A percentile compares a stretch with the other conserved stretches of the same genome.
phyloP scores from a whole-genome alignment of 176 grass and related monocot genomes.

The Oryza officinalis region DNA sequence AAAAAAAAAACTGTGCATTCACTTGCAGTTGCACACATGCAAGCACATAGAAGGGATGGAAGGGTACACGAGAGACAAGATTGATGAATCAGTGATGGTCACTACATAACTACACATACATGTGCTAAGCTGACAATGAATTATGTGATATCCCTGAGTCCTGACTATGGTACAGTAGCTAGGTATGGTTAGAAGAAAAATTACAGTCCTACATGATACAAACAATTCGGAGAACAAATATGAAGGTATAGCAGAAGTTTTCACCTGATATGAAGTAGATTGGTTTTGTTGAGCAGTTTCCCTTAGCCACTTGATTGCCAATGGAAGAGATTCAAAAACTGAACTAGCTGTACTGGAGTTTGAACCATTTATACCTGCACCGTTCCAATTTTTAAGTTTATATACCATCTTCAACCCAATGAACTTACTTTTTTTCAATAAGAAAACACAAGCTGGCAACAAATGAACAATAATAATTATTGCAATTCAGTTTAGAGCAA shows the following conservation, averaged over 20 bases:
- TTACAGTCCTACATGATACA: constrained; percentile 17
- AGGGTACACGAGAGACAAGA: constrained; percentile 25
- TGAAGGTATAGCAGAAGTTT: constrained; percentile 21
- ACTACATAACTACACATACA: constrained; percentile 6
- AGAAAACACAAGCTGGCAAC: constrained; percentile 27
- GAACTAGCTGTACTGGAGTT: constrained; percentile 43
- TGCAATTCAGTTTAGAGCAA: constrained; percentile 33
- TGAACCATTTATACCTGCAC: constrained; percentile 52
- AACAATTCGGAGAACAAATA: constrained; percentile 30
- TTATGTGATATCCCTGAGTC: not conserved
- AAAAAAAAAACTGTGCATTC: not conserved
- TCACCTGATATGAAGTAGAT: constrained; percentile 70
- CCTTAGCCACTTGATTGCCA: constrained; percentile 82
- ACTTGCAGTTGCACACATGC: not conserved
- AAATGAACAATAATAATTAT: not conserved
- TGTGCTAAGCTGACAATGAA: constrained; percentile 4
- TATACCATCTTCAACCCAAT: constrained; percentile 39
- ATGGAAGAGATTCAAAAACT: constrained; percentile 78
- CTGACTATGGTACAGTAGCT: constrained; percentile 10
- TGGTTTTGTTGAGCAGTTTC: constrained; percentile 61
- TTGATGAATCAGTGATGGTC: not conserved
- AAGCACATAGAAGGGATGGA: not conserved
- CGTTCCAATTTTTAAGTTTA: constrained; percentile 15
- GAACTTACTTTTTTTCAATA: constrained; percentile 13
- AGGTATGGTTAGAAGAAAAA: constrained; percentile 1